A percentile compares a stretch with the other conserved stretches of the same genome.
These are phyloP conservation scores for Coemansia sp. DNA, from an alignment of 192 early-diverging fungal species.

Conservation along the genomic window DNA sequence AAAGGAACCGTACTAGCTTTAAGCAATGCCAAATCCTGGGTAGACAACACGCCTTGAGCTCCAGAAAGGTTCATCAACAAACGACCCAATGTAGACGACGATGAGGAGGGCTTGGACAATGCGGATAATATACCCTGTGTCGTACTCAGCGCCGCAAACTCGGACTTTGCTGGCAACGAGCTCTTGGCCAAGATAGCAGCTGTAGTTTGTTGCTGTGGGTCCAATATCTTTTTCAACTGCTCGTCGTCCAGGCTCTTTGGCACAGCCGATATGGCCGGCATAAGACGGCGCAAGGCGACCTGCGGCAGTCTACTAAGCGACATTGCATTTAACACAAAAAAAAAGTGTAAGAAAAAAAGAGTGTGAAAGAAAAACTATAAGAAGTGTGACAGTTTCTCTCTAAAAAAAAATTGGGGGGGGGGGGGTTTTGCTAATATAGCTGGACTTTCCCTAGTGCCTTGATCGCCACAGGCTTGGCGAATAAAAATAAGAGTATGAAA, in stretches of 20 bases:
- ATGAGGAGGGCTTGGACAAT: constrained; percentile 25
- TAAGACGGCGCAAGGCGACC: constrained; percentile 55
- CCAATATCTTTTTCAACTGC: constrained; percentile 54
- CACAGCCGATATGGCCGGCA: constrained; percentile 52
- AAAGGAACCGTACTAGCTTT: background rate
- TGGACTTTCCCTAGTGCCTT: background rate
- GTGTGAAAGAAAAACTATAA: background rate
- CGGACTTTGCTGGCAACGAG: constrained; percentile 26
- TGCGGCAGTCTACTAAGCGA: constrained; percentile 57
- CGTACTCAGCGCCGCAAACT: constrained; percentile 10
- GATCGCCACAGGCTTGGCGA: background rate
- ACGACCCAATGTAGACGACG: constrained; percentile 25
- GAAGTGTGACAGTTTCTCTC: background rate
- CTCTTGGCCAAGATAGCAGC: constrained; percentile 14
- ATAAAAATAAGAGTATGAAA: background rate
- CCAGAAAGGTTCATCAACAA: constrained; percentile 37
- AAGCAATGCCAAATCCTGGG: constrained; percentile 48
- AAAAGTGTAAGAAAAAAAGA: constrained; percentile 1
- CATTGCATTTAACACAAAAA: constrained; percentile 20
- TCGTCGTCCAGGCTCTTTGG: constrained; percentile 58
- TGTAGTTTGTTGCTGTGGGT: constrained; percentile 34
- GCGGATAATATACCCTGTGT: constrained; percentile 32
- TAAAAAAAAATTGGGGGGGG: constrained; percentile 7
- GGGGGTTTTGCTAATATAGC: constrained; percentile 11
- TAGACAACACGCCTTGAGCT: constrained; percentile 35